Percentiles rank a stretch among this genome's conserved stretches.
Conservation (phyloP, 371 early-diverging fungal species). For the Mortierella sp. region DNA sequence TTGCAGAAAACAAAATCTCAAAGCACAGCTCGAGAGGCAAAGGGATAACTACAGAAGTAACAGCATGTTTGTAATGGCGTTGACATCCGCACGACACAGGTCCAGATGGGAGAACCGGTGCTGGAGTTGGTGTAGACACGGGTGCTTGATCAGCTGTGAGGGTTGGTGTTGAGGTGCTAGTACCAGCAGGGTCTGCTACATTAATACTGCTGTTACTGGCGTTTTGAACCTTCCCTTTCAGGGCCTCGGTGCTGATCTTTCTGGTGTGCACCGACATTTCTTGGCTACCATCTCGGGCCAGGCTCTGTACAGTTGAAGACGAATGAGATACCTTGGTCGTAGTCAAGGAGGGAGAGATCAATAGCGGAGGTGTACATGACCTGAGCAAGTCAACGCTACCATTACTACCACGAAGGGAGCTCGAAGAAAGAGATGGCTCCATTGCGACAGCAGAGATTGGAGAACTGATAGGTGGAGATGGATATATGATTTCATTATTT, state of each 20-base stretch:
- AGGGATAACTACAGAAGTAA: slow-evolving; percentile 29
- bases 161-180: neutral
- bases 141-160: neutral
- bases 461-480: neutral
- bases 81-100: slow-evolving; percentile 35
- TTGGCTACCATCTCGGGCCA: slow-evolving; percentile 10
- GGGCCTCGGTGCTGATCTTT: slow-evolving; percentile 10
- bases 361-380: slow-evolving; percentile 27
- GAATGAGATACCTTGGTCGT: slow-evolving; percentile 49
- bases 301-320: slow-evolving; percentile 36
- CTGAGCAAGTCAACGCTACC: neutral
- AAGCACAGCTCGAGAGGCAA: slow-evolving; percentile 37
- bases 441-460: slow-evolving; percentile 8
- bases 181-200: neutral
- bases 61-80: slow-evolving; percentile 38
- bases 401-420: slow-evolving; percentile 9
- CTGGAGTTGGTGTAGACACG: neutral
- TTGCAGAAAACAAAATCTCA: slow-evolving; percentile 40
- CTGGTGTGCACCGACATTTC: slow-evolving; percentile 23
- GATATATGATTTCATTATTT: neutral
- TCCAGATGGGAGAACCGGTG: slow-evolving; percentile 6
- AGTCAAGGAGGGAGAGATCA: slow-evolving; percentile 44
- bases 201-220: neutral
- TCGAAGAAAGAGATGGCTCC: slow-evolving; percentile 2
- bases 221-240: neutral